These are phyloP conservation scores for Penicillium herquei DNA, from an alignment of 495 filamentous ascomycete species.

Conservation along the genomic window DNA sequence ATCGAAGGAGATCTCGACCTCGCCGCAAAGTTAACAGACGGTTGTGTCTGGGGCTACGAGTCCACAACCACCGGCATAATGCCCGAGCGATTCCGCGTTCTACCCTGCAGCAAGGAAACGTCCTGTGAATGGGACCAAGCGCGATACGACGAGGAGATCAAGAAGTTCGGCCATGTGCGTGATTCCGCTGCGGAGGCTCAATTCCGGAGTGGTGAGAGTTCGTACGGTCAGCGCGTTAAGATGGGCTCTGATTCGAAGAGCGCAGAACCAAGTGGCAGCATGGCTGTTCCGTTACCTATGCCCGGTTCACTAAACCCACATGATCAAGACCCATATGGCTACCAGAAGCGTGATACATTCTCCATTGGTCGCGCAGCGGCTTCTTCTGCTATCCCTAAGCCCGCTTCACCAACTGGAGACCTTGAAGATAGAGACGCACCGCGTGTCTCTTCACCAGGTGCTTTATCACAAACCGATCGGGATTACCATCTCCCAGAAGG, in stretches of 20 bases:
- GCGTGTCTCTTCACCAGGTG: conserved; percentile 11
- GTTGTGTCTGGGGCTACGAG: conserved; percentile 93
- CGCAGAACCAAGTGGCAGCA: background rate
- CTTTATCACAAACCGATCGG: background rate
- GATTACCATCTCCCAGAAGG: conserved; percentile 45
- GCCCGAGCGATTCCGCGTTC: conserved; percentile 70
- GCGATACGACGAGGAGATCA: conserved; percentile 48
- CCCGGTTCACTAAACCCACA: conserved; percentile 28
- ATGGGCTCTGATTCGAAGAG: conserved; percentile 7
- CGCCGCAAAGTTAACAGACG: conserved; percentile 79
- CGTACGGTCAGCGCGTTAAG: conserved; percentile 29
- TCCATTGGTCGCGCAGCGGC: background rate
- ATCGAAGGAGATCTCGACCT: conserved; percentile 77
- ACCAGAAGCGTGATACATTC: conserved; percentile 21
- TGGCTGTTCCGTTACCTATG: conserved; percentile 23
- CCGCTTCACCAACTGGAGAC: background rate
- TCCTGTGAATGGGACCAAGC: conserved; percentile 79
- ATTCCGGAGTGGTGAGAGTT: conserved; percentile 24
- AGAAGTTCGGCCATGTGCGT: conserved; percentile 26
- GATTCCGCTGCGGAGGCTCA: conserved; percentile 49
- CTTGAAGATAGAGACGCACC: conserved; percentile 21
- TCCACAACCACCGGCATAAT: conserved; percentile 80
- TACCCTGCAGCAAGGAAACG: conserved; percentile 64
- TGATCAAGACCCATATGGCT: conserved; percentile 14
- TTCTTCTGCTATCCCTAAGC: background rate